Conservation (phyloP, 2,329 filamentous ascomycete genomes). For the Pseudopithomyces maydicus region DNA sequence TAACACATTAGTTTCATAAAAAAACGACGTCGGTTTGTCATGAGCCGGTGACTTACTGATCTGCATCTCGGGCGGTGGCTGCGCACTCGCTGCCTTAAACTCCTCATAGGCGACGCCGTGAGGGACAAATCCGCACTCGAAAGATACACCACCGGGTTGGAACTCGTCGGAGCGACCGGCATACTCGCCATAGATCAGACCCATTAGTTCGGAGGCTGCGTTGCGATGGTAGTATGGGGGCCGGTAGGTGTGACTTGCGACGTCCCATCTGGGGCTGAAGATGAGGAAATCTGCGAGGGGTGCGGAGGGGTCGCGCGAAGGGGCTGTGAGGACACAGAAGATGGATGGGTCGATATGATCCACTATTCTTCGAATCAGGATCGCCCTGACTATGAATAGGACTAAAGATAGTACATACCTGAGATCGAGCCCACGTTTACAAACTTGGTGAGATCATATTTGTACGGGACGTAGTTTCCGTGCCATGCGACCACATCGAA, state of each 20-base stretch:
- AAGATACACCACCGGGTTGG: conserved; percentile 63
- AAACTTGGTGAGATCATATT: conserved; percentile 80
- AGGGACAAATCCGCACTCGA: conserved; percentile 74
- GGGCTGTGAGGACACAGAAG: conserved; percentile 69
- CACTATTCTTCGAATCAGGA: conserved; percentile 43
- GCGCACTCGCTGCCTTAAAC: conserved; percentile 60
- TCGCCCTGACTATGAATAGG: background rate
- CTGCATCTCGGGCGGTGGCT: conserved; percentile 43
- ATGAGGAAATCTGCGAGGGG: conserved; percentile 70
- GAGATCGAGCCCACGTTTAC: conserved; percentile 74
- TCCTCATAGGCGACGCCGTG: conserved; percentile 65
- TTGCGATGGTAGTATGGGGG: conserved; percentile 69
- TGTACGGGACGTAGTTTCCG: conserved; percentile 75
- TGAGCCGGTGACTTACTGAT: conserved; percentile 36
- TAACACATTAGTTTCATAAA: too few relatives aligned
- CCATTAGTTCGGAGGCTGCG: conserved; percentile 70
- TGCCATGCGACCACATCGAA: conserved; percentile 84
- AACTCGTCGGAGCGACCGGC: conserved; percentile 58
- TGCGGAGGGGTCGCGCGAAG: conserved; percentile 62
- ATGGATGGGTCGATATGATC: conserved; percentile 82
- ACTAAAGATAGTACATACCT: background rate
- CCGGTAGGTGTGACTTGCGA: conserved; percentile 44
- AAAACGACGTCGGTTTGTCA: too few relatives aligned
- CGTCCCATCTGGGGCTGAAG: conserved; percentile 68
- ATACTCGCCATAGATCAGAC: conserved; percentile 65